phyloP scores from a whole-genome alignment of 805 yeast species.

The Lipomyces yamadae region DNA sequence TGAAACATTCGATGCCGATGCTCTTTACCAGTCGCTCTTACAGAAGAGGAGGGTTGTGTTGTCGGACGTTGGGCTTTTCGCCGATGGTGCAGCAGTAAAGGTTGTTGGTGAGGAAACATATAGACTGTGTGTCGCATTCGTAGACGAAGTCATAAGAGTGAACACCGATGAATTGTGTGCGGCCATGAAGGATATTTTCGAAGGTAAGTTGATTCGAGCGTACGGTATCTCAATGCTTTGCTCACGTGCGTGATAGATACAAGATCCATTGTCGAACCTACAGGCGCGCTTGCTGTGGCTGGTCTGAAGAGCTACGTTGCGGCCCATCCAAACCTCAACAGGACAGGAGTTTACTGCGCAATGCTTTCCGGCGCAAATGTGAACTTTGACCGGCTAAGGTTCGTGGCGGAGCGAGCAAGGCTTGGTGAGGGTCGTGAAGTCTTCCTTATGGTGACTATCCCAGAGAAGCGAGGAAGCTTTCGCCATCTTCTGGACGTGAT shows the following conservation, averaged over 20 bases:
- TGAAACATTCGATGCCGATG: conserved; percentile 94
- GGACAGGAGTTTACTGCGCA: conserved; percentile 74
- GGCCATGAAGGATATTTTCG: conserved; percentile 94
- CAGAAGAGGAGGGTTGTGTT: conserved; percentile 60
- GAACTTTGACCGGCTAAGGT: conserved; percentile 95
- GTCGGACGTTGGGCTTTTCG: conserved; percentile 87
- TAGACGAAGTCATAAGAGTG: conserved; percentile 88
- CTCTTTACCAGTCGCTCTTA: conserved; percentile 74
- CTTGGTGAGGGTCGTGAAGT: conserved; percentile 99
- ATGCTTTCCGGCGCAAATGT: conserved; percentile 95
- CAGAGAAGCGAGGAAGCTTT: conserved; percentile 93
- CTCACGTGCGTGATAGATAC: conserved; percentile 58
- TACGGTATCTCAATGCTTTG: neutral
- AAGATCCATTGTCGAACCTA: conserved; percentile 90
- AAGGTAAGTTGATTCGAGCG: conserved; percentile 43
- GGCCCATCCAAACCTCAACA: conserved; percentile 69
- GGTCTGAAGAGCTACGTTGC: conserved; percentile 85
- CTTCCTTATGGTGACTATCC: conserved; percentile 85
- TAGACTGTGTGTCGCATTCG: conserved; percentile 71
- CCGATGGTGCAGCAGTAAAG: conserved; percentile 98
- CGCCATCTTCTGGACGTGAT: conserved; percentile 73
- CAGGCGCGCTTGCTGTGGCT: conserved; percentile 96
- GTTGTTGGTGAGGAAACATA: conserved; percentile 89
- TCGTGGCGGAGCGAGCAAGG: conserved; percentile 95
- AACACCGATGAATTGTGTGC: conserved; percentile 95